A percentile compares a stretch with the other conserved stretches of the same genome.
These are phyloP conservation scores for Schrenkiella parvula DNA, from an alignment of 345 rosid species.

Conservation along the genomic window DNA sequence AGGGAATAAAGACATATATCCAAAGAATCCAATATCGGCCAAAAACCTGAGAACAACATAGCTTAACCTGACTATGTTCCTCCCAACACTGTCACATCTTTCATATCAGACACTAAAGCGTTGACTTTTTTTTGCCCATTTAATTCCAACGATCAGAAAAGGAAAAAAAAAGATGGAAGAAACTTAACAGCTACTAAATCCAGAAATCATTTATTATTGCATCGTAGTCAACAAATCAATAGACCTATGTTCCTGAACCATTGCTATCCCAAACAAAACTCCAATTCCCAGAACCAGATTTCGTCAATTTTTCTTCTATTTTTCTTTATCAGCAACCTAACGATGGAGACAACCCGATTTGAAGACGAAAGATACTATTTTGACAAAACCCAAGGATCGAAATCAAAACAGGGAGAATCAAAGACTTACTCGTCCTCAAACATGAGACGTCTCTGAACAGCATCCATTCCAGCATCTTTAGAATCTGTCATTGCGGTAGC, in stretches of 20 bases:
- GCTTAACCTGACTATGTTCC: neutral
- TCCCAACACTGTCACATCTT: neutral
- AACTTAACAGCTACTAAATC: neutral
- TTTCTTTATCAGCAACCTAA: neutral
- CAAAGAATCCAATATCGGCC: neutral
- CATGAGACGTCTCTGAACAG: constrained; percentile 99
- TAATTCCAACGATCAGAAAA: neutral
- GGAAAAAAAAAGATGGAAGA: neutral
- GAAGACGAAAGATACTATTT: neutral
- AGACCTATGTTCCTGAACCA: neutral
- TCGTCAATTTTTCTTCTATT: neutral
- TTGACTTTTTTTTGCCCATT: neutral
- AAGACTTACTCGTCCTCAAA: constrained; percentile 77
- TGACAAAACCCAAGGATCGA: neutral
- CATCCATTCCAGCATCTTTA: constrained; percentile 83
- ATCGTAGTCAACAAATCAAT: neutral
- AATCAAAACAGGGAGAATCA: neutral
- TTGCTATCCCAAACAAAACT: neutral
- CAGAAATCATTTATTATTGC: neutral
- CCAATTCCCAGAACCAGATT: neutral
- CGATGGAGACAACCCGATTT: neutral
- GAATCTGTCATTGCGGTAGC: constrained; percentile 41
- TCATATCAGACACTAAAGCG: neutral
- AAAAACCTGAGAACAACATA: neutral
- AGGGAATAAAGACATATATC: neutral